Base-by-base conservation (phyloP, 2,329 filamentous ascomycete species). In the Endoconidiophora laricicola region DNA sequence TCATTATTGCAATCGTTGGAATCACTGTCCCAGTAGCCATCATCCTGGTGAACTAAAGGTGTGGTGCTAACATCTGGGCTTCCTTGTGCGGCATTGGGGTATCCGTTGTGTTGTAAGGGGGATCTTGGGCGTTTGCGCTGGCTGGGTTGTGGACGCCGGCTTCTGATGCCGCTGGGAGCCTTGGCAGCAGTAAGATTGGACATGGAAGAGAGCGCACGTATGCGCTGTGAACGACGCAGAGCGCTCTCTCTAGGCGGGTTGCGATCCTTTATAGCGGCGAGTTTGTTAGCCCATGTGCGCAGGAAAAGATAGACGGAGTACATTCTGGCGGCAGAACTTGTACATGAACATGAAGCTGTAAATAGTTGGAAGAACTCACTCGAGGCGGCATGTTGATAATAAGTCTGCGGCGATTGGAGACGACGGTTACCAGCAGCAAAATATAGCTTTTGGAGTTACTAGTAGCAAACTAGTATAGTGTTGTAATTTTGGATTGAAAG, bases 191-290 rank as follows among this genome's bases (percentile, higher is more conserved):
- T 10, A 9, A 33, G 26, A 10, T 33, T 33, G 7, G 26, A 33
- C 26, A 7, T 33, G 14, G 29, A 40, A 37, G 41, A 38, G 7
- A 26, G 20, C 3, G 42, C 36, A 20, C 43, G 44, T 38, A 53
- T 22, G 6, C 51, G 46, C 2, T 44, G 47, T 6, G 51, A 53
- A 20, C 51, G 51, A n/a, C 51, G 46, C 12, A 42, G 51, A 26
- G 43, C 37, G 12, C 24, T 44, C 9, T 44, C 43, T 2, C 26
- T 26, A 23, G 49, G 36, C 22, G 44, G 16, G 7, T 29, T 36
- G 46, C 41, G 38, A 38, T 46, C 47, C 51, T 53, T 42, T 9
- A 46, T 12, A 33, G 41, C 37, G 29, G 22, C 48, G 29, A 50
- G 20, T 42, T 45, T 48, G 39, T 44, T 45, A 47, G 47, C 45